Evolutionary conservation across 2,329 filamentous ascomycete species (phyloP), one percentile per base, ranked within the genome.

Genomic region (Lasiodiplodia theobromae): DNA sequence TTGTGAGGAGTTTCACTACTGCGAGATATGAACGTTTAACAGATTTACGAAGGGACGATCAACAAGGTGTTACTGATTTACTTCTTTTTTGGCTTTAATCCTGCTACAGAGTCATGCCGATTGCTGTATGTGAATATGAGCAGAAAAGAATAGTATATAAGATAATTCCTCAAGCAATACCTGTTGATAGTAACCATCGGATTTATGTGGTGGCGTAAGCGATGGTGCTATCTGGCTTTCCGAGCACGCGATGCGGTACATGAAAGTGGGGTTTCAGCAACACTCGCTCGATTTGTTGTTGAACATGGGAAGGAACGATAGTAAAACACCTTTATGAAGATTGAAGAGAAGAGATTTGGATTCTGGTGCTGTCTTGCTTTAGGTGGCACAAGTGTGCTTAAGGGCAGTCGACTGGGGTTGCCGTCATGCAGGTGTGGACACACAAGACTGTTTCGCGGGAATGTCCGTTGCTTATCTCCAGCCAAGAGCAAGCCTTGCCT

Each of bases 261-360:
- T 18, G 40, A 44, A 44, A 44, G 40, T 44, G 40, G 40, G 40
- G 40, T 44, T 8, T 18, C 5, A 44, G 40, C 40, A 44, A 44
- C 40, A 16, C 40, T 7, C 40, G 0, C 7, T 44, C 16, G 40
- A 44, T 44, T 16, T 44, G 5, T 18, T 44, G 14, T 18, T 7
- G 16, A 44, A 18, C 1, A 44, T 44, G 2, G 2, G 2, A 18
- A 7, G 16, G 1, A n/a, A 18, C 6, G 6, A n/a, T 16, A 6
- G 6, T 3, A n/a, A n/a, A 18, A 44, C 0, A n/a, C 1, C 1
- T 18, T 16, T 18, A 6, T 2, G 1, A 18, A 8, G 40, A 2
- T 1, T n/a, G 5, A 7, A 18, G 5, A 2, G 0, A 18, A n/a
- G 14, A 7, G 6, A 18, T 2, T 3, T 44, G 1, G 16, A 5